Conservation (phyloP, 148 eudicot genomes). For the Arbutus unedo region DNA sequence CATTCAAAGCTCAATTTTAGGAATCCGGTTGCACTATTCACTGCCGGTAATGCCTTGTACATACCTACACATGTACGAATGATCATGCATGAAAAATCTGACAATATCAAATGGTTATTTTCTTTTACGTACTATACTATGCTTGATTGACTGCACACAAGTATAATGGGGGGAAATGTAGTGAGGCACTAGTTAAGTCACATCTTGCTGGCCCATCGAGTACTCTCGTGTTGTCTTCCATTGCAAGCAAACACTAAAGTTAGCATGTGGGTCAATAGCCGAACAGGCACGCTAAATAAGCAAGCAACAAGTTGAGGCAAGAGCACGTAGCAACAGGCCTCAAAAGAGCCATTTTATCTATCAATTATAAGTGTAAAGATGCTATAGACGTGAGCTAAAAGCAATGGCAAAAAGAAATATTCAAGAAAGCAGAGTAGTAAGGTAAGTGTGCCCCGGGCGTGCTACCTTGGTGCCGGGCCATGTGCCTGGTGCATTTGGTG, state of each 20-base stretch:
- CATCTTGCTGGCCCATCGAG: not conserved
- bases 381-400: not conserved
- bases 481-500: not conserved
- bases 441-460: not conserved
- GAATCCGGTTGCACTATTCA: constrained; percentile 48
- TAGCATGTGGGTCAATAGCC: not conserved
- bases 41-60: constrained; percentile 35
- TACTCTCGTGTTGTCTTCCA: not conserved
- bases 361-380: not conserved
- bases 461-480: not conserved
- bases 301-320: not conserved
- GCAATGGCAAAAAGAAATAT: not conserved
- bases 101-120: not conserved
- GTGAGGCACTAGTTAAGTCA: not conserved
- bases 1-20: constrained; percentile 52
- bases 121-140: not conserved
- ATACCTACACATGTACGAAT: not conserved
- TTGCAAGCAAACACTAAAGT: not conserved
- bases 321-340: not conserved
- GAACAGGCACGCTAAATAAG: not conserved
- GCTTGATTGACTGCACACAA: not conserved
- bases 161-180: not conserved
- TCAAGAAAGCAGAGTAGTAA: not conserved
- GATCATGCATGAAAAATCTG: not conserved
- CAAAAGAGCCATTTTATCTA: not conserved